phyloP scores from a whole-genome alignment of 176 grass and related monocot species.

The Eremochloa ophiuroides region DNA sequence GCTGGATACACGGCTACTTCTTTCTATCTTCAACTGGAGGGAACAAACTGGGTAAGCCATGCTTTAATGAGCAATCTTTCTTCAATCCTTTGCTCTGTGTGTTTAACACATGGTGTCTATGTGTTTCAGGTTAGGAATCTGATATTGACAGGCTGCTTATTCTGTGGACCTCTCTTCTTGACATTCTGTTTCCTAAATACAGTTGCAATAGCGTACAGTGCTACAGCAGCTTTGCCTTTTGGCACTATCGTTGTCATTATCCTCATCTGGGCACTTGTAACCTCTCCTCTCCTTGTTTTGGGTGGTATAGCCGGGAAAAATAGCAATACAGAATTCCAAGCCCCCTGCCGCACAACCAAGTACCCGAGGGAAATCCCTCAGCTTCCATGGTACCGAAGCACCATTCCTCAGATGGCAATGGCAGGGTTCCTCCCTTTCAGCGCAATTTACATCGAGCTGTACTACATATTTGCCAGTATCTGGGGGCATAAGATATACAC shows the following conservation, averaged over 20 bases:
- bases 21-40: conserved; percentile 91
- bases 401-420: conserved; percentile 93
- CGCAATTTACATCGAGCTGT: conserved; percentile 91
- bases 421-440: conserved; percentile 96
- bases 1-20: conserved; percentile 86
- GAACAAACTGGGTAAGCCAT: conserved; percentile 80
- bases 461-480: conserved; percentile 96
- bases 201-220: conserved; percentile 82
- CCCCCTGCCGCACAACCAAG: conserved; percentile 78
- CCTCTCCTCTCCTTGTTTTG: conserved; percentile 81
- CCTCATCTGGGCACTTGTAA: conserved; percentile 91
- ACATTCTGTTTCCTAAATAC: conserved; percentile 96
- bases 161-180: conserved; percentile 89
- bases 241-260: conserved; percentile 94
- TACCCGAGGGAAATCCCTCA: conserved; percentile 92
- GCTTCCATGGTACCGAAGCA: conserved; percentile 81
- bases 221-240: conserved; percentile 87
- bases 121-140: conserved; percentile 90
- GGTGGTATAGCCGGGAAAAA: conserved; percentile 95
- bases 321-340: conserved; percentile 82
- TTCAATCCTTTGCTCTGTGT: neutral
- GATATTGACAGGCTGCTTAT: conserved; percentile 81
- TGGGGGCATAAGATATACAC: conserved; percentile 99
- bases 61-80: conserved; percentile 19
- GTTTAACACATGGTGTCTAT: neutral